A percentile compares a stretch with the other conserved stretches of the same genome.
These are phyloP conservation scores for Musa beccarii DNA, from an alignment of 176 grass and related monocot genomes.

Conservation along the genomic window DNA sequence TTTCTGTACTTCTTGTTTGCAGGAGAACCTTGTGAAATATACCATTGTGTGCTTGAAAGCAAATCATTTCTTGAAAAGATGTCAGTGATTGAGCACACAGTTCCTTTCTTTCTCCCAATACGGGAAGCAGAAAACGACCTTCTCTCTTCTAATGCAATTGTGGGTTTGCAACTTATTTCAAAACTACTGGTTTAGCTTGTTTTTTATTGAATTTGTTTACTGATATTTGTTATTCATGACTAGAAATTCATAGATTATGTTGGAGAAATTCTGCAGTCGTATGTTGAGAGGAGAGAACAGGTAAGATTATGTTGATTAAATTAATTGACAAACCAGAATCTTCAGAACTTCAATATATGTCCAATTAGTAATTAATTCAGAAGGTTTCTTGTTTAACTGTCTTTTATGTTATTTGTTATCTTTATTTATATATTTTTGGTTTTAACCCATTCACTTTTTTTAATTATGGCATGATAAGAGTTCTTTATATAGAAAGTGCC, in stretches of 20 bases:
- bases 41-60: slow-evolving; percentile 91
- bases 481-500: too few species aligned
- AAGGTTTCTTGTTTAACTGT: neutral
- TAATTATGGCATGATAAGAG: too few species aligned
- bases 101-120: slow-evolving; percentile 91
- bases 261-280: slow-evolving; percentile 83
- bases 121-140: slow-evolving; percentile 84
- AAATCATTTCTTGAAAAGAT: slow-evolving; percentile 99
- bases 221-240: slow-evolving; percentile 3
- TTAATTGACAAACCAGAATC: neutral
- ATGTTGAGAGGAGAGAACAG: slow-evolving; percentile 98
- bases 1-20: slow-evolving; percentile 20
- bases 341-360: neutral
- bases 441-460: too few species aligned
- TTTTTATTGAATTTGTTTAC: neutral
- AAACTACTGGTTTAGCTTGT: neutral
- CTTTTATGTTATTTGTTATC: neutral
- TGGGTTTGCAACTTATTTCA: slow-evolving; percentile 29
- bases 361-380: slow-evolving; percentile 1
- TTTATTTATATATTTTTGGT: neutral
- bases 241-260: slow-evolving; percentile 97
- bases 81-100: slow-evolving; percentile 74
- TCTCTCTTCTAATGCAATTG: slow-evolving; percentile 88
- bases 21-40: slow-evolving; percentile 94
- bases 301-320: slow-evolving; percentile 27